Conservation (phyloP, 306 rosid genomes). For the Corylus americana region DNA sequence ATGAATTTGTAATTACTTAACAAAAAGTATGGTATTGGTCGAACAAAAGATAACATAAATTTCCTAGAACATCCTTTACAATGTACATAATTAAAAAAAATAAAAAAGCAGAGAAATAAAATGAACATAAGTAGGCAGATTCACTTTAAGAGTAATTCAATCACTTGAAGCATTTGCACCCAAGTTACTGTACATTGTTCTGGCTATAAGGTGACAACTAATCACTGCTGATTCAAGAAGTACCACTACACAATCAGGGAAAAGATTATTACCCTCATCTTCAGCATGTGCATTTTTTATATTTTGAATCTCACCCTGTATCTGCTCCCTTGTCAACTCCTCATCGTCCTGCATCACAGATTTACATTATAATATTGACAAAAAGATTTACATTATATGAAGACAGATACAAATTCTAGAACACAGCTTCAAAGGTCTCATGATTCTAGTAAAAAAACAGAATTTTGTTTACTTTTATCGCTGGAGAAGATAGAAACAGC, state of each 20-base stretch:
- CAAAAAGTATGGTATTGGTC: not conserved
- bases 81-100: not conserved
- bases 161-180: not conserved
- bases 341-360: conserved; percentile 70
- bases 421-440: not conserved
- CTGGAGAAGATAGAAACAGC: not conserved
- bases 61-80: not conserved
- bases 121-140: not conserved
- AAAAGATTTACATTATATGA: not conserved
- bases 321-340: conserved; percentile 72
- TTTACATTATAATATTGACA: not conserved
- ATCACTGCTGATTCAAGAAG: not conserved
- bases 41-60: not conserved
- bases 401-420: too few species aligned
- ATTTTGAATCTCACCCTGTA: conserved; percentile 75
- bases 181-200: not conserved
- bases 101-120: not conserved
- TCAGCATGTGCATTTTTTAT: conserved; percentile 87
- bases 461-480: not conserved
- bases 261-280: conserved; percentile 69
- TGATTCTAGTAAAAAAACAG: not conserved
- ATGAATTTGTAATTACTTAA: too few species aligned
- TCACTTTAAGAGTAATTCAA: not conserved
- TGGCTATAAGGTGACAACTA: not conserved
- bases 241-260: conserved; percentile 1